A percentile compares a stretch with the other conserved stretches of the same genome.
phyloP scores from a whole-genome alignment of 2,329 filamentous ascomycete species.

The Aspergillus sp. region DNA sequence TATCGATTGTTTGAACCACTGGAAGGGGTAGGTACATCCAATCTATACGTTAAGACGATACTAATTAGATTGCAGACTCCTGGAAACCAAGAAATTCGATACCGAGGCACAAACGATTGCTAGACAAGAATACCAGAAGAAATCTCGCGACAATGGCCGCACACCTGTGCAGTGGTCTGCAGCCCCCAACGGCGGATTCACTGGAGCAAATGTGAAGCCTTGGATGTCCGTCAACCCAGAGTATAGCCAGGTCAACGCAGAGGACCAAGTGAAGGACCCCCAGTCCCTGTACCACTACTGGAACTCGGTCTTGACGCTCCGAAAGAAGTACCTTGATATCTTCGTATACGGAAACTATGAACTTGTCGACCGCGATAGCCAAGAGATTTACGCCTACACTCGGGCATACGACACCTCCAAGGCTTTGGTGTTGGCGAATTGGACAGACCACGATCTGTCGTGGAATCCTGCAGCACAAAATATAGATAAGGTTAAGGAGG shows the following conservation, averaged over 20 bases:
- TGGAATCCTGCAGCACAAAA: slow-evolving; percentile 34
- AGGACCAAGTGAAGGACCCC: slow-evolving; percentile 38
- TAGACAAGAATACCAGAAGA: slow-evolving; percentile 38
- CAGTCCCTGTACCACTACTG: slow-evolving; percentile 62
- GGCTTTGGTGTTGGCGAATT: slow-evolving; percentile 38
- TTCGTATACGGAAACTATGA: slow-evolving; percentile 69
- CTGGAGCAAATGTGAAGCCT: slow-evolving; percentile 51
- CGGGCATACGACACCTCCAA: slow-evolving; percentile 39
- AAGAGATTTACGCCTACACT: slow-evolving; percentile 57
- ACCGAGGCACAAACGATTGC: slow-evolving; percentile 28
- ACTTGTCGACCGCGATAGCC: slow-evolving; percentile 52
- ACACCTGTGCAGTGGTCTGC: slow-evolving; percentile 71
- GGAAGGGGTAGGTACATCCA: slow-evolving; percentile 38
- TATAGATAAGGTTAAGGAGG: slow-evolving; percentile 24
- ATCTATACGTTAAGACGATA: too few species aligned
- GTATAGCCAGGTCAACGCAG: slow-evolving; percentile 63
- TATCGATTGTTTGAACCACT: slow-evolving; percentile 61
- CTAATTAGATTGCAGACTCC: slow-evolving; percentile 25
- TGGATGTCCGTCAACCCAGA: slow-evolving; percentile 73
- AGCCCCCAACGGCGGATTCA: slow-evolving; percentile 65
- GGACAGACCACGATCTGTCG: slow-evolving; percentile 30
- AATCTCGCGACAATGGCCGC: slow-evolving; percentile 65
- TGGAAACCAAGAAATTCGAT: slow-evolving; percentile 28
- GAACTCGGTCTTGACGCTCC: slow-evolving; percentile 56
- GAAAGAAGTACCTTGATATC: slow-evolving; percentile 61